Conservation (phyloP, 2,329 filamentous ascomycete genomes). For the Meredithiella fracta region DNA sequence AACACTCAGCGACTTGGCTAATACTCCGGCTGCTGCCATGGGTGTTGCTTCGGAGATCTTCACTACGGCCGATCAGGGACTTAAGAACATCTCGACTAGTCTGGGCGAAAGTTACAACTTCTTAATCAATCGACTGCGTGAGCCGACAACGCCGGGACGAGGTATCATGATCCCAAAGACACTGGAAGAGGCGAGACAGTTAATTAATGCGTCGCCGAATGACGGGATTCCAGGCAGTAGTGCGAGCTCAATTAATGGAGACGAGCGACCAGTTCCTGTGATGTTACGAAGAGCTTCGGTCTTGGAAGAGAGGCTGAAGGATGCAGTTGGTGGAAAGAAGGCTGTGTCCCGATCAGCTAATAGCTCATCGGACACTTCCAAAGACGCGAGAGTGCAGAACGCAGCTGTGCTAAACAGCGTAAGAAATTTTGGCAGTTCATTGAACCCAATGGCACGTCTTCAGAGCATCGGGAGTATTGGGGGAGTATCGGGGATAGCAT, state of each 20-base stretch:
- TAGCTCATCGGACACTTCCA: slow-evolving; percentile 45
- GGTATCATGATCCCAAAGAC: slow-evolving; percentile 63
- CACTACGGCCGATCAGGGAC: slow-evolving; percentile 73
- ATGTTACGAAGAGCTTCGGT: slow-evolving; percentile 15
- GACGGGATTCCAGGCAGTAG: slow-evolving; percentile 36
- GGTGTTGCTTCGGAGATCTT: slow-evolving; percentile 72
- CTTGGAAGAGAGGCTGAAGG: slow-evolving; percentile 49
- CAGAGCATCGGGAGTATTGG: slow-evolving; percentile 26
- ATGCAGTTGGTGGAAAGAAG: slow-evolving; percentile 47
- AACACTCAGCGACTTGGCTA: slow-evolving; percentile 70
- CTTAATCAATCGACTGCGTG: slow-evolving; percentile 71
- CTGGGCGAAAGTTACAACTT: slow-evolving; percentile 90
- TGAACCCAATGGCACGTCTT: slow-evolving; percentile 65
- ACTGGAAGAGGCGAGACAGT: slow-evolving; percentile 76
- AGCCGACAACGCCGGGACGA: slow-evolving; percentile 28
- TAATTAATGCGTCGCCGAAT: slow-evolving; percentile 57
- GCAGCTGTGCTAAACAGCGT: slow-evolving; percentile 64
- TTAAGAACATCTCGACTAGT: slow-evolving; percentile 83
- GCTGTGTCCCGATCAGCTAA: slow-evolving; percentile 23
- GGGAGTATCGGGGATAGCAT: slow-evolving; percentile 1
- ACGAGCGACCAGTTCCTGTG: slow-evolving; percentile 24
- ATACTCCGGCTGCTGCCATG: slow-evolving; percentile 65
- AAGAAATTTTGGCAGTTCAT: slow-evolving; percentile 59
- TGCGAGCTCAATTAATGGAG: slow-evolving; percentile 22
- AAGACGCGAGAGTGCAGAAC: slow-evolving; percentile 24